Evolutionary conservation across 345 rosid species (phyloP), one percentile per base, ranked within the genome.

Genomic region (Streptanthus diversifolius): DNA sequence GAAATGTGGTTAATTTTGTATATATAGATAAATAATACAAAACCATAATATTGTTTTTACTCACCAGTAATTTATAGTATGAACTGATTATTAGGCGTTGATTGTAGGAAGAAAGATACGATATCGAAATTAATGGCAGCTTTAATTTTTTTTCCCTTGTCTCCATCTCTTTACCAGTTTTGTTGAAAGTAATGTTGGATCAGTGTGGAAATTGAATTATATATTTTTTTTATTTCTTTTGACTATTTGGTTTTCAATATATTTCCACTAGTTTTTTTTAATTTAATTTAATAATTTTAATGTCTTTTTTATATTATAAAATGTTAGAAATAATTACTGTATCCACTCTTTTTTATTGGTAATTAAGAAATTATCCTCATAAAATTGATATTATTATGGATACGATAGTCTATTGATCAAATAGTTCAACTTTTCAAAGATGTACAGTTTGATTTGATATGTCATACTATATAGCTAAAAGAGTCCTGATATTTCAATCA

Each of bases 141-240:
- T 68, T 74, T 74, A 74, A 7, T 15, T 66, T 18, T 58, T 66
- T 48, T 29, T 40, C 1, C 40, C 11, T 65, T 56, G 65, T 8
- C 40, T 24, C 4, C 13, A 5, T 45, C 55, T 67, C 47, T 67
- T 61, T 52, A 75, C 62, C 45, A 68, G 18, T 52, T 68, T 53
- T 64, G 68, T 61, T 75, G 74, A 52, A 68, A 57, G n/a, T n/a
- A 32, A 5, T 68, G 69, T 61, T 43, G 58, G 39, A 41, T 52
- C 64, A 75, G 69, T 61, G 69, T 75, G 33, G 22, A 75, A 67
- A 60, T 43, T 40, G 47, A 7, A 32, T 51, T 39, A 8, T 30
- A 11, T 47, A 18, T 0, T 32, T n/a, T 66, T 29, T 25, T 22
- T 12, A 15, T 14, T 33, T 12, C 69, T 72, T 72, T 64, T 63